Evolutionary conservation across 495 filamentous ascomycete genomes (phyloP).

Genomic region (Penicillium psychrofluorescens): DNA sequence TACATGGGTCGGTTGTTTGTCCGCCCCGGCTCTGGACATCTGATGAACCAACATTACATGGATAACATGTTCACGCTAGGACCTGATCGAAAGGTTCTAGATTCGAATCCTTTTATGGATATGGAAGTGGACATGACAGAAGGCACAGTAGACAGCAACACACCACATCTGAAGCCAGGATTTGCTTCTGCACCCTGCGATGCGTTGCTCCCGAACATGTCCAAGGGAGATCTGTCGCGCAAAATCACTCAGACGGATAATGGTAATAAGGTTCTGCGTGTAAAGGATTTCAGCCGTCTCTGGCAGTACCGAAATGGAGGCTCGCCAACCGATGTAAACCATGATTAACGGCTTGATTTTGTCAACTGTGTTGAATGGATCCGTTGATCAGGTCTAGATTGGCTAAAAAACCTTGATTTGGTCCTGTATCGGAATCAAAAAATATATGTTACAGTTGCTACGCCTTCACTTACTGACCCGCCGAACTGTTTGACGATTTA

Average conservation of each 20-base stretch:
- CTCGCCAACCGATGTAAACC: constrained; percentile 27
- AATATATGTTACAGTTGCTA: too few species aligned
- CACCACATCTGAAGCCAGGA: too few species aligned
- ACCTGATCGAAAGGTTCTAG: constrained; percentile 15
- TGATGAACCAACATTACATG: constrained; percentile 76
- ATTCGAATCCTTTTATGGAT: constrained; percentile 30
- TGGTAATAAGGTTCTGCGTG: constrained; percentile 21
- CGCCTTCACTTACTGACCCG: too few species aligned
- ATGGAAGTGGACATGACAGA: constrained; percentile 13
- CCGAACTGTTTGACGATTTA: too few species aligned
- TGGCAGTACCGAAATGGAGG: constrained; percentile 68
- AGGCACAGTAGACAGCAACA: background rate
- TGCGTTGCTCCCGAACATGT: constrained; percentile 3
- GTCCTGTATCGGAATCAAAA: too few species aligned
- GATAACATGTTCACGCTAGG: constrained; percentile 63
- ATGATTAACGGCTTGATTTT: too few species aligned
- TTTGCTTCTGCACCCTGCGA: background rate
- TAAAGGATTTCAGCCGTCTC: constrained; percentile 64
- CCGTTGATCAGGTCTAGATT: too few species aligned
- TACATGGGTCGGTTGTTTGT: constrained; percentile 74
- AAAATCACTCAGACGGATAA: background rate
- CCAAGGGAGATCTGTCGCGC: background rate
- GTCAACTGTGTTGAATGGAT: too few species aligned
- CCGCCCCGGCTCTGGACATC: constrained; percentile 59
- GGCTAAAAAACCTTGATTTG: too few species aligned